Evolutionary conservation across 108 stramenopile species (phyloP).

Genomic region (Cyclostephanos invisitatus): DNA sequence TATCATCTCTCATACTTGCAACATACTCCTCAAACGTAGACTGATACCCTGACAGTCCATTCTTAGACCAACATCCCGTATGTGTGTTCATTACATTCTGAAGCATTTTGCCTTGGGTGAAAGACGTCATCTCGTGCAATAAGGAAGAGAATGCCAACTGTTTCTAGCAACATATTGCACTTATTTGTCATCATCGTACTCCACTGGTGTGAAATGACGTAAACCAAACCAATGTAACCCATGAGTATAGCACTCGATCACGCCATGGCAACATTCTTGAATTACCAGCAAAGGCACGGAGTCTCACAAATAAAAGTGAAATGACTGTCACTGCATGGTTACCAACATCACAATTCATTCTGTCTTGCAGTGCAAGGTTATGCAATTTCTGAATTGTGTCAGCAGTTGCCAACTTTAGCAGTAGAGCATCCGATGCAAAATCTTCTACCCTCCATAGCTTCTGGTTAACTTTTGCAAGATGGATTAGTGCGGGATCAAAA

Average conservation of each 20-base stretch:
- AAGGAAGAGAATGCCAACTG: conserved; percentile 11
- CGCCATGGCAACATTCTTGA: conserved; percentile 9
- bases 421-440: conserved; percentile 23
- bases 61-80: conserved; percentile 4
- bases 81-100: conserved; percentile 27
- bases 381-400: conserved; percentile 2
- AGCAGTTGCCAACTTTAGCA: conserved; percentile 4
- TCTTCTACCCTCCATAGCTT: no score
- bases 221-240: conserved; percentile 13
- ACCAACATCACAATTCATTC: background rate
- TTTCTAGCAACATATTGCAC: conserved; percentile 14
- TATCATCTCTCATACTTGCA: conserved; percentile 1
- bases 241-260: conserved; percentile 6
- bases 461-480: no score
- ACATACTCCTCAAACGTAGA: conserved; percentile 8
- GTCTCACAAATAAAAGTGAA: no score
- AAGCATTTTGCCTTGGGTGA: conserved; percentile 8
- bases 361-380: background rate
- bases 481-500: no score
- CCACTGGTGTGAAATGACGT: conserved; percentile 10
- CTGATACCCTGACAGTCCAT: conserved; percentile 15
- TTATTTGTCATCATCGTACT: conserved; percentile 16
- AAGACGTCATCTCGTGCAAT: conserved; percentile 13
- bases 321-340: no score
- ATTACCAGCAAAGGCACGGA: no score